These are phyloP conservation scores for Phaeophleospora eucalypticola DNA, from an alignment of 2,329 filamentous ascomycete genomes.

Conservation along the genomic window DNA sequence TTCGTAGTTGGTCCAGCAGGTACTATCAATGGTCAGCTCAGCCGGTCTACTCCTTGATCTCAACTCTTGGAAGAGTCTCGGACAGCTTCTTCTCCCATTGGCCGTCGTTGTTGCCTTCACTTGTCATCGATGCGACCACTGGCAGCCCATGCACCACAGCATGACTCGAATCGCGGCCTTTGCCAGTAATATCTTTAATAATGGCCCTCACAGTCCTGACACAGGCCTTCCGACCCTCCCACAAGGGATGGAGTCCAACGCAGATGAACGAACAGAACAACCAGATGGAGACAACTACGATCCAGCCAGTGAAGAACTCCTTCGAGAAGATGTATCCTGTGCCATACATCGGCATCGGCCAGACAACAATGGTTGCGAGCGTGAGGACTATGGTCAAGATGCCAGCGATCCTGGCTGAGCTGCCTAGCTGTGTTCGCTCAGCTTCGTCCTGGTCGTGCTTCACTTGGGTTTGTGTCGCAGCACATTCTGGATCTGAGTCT, in stretches of 20 bases:
- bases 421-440: no score
- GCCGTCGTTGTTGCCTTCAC: background rate
- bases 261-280: conserved; percentile 40
- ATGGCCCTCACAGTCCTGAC: conserved; percentile 7
- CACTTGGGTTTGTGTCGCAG: no score
- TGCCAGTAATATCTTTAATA: conserved; percentile 5
- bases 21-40: no score
- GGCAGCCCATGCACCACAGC: background rate
- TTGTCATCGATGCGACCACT: background rate
- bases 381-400: conserved; percentile 46
- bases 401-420: conserved; percentile 36
- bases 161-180: no score
- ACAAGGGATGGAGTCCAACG: conserved; percentile 8
- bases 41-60: conserved; percentile 3
- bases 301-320: conserved; percentile 46
- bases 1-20: no score
- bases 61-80: conserved; percentile 4
- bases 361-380: conserved; percentile 44
- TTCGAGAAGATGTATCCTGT: conserved; percentile 45
- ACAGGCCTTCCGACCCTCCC: conserved; percentile 5
- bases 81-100: conserved; percentile 5
- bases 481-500: conserved; percentile 15
- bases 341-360: conserved; percentile 50
- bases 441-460: no score
- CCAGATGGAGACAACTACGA: conserved; percentile 45